Evolutionary conservation across 345 rosid species (phyloP), one percentile per base, ranked within the genome.

Genomic region (Hirschfeldia incana): DNA sequence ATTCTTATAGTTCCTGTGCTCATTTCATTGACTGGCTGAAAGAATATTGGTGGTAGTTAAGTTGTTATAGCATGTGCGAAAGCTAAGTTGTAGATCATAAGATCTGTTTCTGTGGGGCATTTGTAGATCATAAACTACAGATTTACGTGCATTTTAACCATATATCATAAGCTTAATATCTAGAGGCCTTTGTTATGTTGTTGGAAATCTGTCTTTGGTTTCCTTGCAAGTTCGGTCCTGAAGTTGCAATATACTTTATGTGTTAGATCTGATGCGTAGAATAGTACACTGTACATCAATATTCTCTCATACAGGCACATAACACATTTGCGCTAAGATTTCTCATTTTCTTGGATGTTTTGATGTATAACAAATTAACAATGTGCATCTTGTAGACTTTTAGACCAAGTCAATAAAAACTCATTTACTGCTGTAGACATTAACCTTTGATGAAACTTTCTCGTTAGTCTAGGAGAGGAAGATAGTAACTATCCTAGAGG

Each of bases 141-240:
- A 21, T 49, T n/a, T 74, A 32, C n/a, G 5, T 53, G 65, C 71
- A 65, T 12, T 53, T 12, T 26, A 26, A 8, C 49, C 8, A 6
- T 2, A 44, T 15, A 11, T 44, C 53, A 44, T 44, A 44, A 12
- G 53, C 15, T 44, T 5, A 0, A 4, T 44, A 3, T 44, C 53
- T 44, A 4, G 53, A 44, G 39, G 32, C 8, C 5, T 57, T 55
- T 58, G 9, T 5, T 66, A 4, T 75, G 65, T 27, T 75, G 67
- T 39, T 58, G 44, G 33, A 32, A 61, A 60, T 69, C 8, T 69
- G 69, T 32, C 69, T 13, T 69, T 60, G 8, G 49, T 21, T 60
- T 69, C 32, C 67, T 13, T 76, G 60, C 44, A 67, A 58, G 49
- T 3, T 39, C 10, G 58, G 44, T 76, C 79, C 46, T 2, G 72